Evolutionary conservation across 2,329 filamentous ascomycete species (phyloP).

Genomic region (Venturia effusa): DNA sequence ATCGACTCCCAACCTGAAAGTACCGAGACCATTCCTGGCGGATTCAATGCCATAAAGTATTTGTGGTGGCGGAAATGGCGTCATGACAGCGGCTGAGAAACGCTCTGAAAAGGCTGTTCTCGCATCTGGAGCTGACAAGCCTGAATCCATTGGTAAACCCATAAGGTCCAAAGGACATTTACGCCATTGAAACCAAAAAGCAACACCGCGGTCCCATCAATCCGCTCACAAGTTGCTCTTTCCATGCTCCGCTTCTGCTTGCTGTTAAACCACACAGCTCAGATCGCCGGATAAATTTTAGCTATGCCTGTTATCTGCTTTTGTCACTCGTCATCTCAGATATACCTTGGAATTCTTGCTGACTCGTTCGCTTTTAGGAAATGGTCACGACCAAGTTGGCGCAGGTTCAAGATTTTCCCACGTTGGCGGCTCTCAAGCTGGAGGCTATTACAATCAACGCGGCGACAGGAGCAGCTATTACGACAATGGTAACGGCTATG

Average conservation of each 20-base stretch:
- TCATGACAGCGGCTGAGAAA: no score
- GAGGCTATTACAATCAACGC: constrained; percentile 11
- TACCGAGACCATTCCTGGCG: no score
- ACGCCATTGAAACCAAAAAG: not conserved
- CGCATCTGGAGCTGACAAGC: no score
- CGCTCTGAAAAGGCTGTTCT: no score
- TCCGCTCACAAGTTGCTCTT: not conserved
- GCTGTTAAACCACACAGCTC: not conserved
- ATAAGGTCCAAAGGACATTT: no score
- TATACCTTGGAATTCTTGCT: not conserved
- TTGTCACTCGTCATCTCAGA: not conserved
- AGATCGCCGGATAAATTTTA: not conserved
- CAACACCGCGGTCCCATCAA: not conserved
- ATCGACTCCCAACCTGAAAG: no score
- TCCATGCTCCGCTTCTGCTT: not conserved
- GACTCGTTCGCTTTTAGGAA: not conserved
- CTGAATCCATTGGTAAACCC: no score
- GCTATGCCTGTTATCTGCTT: not conserved
- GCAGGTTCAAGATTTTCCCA: constrained; percentile 2
- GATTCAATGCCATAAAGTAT: no score
- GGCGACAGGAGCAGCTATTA: constrained; percentile 33
- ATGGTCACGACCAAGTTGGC: constrained; percentile 14
- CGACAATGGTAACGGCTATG: constrained; percentile 18
- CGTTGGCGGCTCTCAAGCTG: constrained; percentile 6
- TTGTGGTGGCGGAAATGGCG: no score